Evolutionary conservation across 2,329 filamentous ascomycete species (phyloP).

Genomic region (Botrytis elliptica): DNA sequence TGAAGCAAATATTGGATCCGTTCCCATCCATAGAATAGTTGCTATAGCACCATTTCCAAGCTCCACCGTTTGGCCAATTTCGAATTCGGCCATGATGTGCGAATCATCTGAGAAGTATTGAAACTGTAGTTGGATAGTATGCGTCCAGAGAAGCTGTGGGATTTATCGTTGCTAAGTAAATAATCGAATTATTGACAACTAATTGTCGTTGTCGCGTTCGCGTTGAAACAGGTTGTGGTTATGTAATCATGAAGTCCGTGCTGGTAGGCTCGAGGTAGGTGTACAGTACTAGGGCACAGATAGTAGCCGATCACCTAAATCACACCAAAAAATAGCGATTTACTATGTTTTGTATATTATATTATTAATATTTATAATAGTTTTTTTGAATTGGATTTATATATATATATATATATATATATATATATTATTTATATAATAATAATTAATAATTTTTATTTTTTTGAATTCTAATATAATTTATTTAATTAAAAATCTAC

Average conservation of each 20-base stretch:
- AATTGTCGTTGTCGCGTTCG: neutral
- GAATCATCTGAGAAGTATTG: conserved; percentile 25
- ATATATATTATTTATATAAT: too few relatives aligned
- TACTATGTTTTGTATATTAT: too few relatives aligned
- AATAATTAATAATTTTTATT: too few relatives aligned
- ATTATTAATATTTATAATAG: too few relatives aligned
- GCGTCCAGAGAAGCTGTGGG: neutral
- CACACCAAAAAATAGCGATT: too few relatives aligned
- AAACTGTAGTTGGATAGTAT: neutral
- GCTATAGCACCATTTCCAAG: conserved; percentile 76
- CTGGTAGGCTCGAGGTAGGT: neutral
- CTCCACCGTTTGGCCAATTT: conserved; percentile 54
- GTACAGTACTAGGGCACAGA: too few relatives aligned
- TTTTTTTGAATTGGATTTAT: too few relatives aligned
- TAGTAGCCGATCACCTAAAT: too few relatives aligned
- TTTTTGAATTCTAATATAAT: too few relatives aligned
- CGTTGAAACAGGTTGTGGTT: neutral
- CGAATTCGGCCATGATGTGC: conserved; percentile 55
- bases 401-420: too few relatives aligned
- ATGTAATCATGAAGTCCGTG: conserved; percentile 9
- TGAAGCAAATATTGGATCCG: conserved; percentile 69
- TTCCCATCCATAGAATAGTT: conserved; percentile 76
- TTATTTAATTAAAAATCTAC: too few relatives aligned
- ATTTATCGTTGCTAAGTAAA: conserved; percentile 6
- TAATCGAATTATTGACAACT: neutral